A percentile compares a stretch with the other conserved stretches of the same genome.
Conservation (phyloP, 768 basidiomycete genomes). For the Favolaschia claudopus region DNA sequence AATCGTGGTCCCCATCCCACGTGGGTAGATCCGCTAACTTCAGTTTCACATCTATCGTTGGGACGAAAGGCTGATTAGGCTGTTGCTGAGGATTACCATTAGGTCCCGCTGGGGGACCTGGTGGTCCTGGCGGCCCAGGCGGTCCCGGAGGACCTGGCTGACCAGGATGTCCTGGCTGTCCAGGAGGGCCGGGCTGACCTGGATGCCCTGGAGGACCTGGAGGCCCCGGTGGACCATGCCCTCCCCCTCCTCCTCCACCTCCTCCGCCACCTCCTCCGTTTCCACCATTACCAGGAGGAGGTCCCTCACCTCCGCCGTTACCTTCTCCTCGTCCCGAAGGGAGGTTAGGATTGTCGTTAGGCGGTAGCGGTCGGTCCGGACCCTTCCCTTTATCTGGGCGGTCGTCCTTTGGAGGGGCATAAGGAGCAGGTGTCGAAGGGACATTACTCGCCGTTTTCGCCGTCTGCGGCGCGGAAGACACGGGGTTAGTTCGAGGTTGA, state of each 20-base stretch:
- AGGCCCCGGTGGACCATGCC: background rate
- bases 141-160: background rate
- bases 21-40: background rate
- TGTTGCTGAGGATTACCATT: background rate
- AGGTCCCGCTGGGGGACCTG: background rate
- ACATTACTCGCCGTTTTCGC: too few relatives aligned
- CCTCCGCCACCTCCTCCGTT: background rate
- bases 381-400: too few relatives aligned
- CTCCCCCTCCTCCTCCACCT: background rate
- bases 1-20: background rate
- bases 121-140: background rate
- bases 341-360: too few relatives aligned
- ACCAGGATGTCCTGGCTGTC: background rate
- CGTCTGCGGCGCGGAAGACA: too few relatives aligned
- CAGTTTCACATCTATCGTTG: background rate
- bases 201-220: background rate
- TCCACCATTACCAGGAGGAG: background rate
- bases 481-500: too few relatives aligned
- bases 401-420: too few relatives aligned
- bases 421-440: too few relatives aligned
- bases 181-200: background rate
- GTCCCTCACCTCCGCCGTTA: too few relatives aligned
- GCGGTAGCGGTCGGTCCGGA: too few relatives aligned
- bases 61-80: background rate
- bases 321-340: too few relatives aligned